Conservation (phyloP, 441 rosid species). For the Gossypium davidsonii region DNA sequence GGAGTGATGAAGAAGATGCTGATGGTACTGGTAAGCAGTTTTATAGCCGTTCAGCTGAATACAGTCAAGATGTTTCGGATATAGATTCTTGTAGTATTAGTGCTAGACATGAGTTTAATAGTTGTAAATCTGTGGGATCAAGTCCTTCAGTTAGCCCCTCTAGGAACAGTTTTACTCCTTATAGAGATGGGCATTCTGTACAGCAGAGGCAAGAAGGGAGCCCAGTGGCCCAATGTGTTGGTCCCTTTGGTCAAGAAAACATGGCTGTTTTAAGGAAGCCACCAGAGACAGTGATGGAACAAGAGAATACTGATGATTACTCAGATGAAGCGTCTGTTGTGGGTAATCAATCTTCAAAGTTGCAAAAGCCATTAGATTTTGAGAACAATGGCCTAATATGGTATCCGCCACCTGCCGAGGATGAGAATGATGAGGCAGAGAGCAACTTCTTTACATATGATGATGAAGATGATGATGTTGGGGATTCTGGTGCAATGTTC, state of each 20-base stretch:
- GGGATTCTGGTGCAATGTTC: slow-evolving; percentile 67
- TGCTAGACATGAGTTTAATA: slow-evolving; percentile 62
- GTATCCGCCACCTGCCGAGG: slow-evolving; percentile 87
- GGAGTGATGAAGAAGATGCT: slow-evolving; percentile 78
- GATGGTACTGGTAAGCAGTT: slow-evolving; percentile 52
- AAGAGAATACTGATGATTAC: slow-evolving; percentile 41
- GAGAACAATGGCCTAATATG: slow-evolving; percentile 78
- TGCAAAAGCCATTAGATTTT: slow-evolving; percentile 63
- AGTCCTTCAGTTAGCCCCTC: slow-evolving; percentile 90
- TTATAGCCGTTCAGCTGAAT: slow-evolving; percentile 60
- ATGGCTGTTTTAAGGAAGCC: slow-evolving; percentile 54
- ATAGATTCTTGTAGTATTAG: slow-evolving; percentile 79
- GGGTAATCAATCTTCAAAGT: slow-evolving; percentile 33
- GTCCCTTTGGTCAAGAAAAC: slow-evolving; percentile 50
- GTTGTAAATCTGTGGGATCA: slow-evolving; percentile 65
- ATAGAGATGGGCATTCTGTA: slow-evolving; percentile 61
- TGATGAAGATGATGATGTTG: slow-evolving; percentile 72
- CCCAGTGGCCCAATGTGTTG: slow-evolving; percentile 37
- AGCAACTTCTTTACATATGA: slow-evolving; percentile 60
- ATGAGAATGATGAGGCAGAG: slow-evolving; percentile 69
- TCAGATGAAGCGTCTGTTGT: slow-evolving; percentile 30
- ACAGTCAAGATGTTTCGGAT: slow-evolving; percentile 55
- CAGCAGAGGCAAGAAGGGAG: slow-evolving; percentile 59
- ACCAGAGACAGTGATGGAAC: slow-evolving; percentile 43
- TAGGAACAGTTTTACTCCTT: slow-evolving; percentile 74